Percentiles rank a stretch among this genome's conserved stretches.
phyloP scores from a whole-genome alignment of 352 stramenopile genomes.

The Phytophthora cryptogea region DNA sequence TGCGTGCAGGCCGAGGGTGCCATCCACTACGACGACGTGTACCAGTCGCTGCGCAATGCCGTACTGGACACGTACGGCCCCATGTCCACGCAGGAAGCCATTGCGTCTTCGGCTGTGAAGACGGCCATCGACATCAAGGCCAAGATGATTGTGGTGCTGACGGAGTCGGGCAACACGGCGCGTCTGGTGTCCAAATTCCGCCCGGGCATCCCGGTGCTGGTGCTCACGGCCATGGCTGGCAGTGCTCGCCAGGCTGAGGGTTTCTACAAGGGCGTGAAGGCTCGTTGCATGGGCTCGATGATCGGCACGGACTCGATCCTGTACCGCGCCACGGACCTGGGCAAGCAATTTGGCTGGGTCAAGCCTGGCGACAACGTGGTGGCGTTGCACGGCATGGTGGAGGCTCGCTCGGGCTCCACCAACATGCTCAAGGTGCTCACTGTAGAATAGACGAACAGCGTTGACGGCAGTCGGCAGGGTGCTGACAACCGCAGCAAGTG shows the following conservation, averaged over 20 bases:
- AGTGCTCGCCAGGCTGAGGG: conserved; percentile 72
- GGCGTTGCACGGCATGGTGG: conserved; percentile 89
- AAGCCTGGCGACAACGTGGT: conserved; percentile 89
- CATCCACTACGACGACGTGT: conserved; percentile 91
- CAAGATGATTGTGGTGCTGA: conserved; percentile 97
- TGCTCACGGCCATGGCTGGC: conserved; percentile 69
- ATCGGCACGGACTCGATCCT: conserved; percentile 92
- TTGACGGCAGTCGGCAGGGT: not conserved
- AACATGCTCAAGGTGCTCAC: conserved; percentile 94
- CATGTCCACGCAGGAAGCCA: conserved; percentile 91
- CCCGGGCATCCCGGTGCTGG: conserved; percentile 61
- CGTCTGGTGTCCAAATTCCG: conserved; percentile 96
- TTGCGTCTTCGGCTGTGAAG: conserved; percentile 97
- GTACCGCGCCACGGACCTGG: conserved; percentile 85
- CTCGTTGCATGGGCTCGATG: conserved; percentile 83
- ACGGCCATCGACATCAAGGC: conserved; percentile 96
- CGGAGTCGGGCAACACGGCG: conserved; percentile 94
- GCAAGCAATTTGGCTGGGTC: conserved; percentile 89
- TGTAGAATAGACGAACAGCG: conserved; percentile 56
- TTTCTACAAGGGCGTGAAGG: conserved; percentile 67
- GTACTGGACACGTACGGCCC: conserved; percentile 69
- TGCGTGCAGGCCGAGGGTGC: conserved; percentile 90
- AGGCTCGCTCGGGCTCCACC: conserved; percentile 86
- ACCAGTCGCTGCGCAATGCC: conserved; percentile 77
- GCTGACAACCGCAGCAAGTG: not conserved